Evolutionary conservation across 2,329 filamentous ascomycete species (phyloP).

Genomic region (Stemphylium beticola): DNA sequence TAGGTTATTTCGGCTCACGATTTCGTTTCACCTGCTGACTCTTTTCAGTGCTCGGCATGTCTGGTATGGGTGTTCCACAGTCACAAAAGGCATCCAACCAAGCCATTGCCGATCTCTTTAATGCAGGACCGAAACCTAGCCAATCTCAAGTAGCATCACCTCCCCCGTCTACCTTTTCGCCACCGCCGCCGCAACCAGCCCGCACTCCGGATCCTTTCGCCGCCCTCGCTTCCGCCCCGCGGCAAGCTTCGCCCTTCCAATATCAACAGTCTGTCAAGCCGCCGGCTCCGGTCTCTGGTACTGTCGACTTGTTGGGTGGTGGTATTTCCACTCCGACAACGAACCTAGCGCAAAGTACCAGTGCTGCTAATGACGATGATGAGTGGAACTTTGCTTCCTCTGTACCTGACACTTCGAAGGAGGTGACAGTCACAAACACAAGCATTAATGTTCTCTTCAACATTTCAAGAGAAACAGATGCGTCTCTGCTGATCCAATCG

Average conservation of each 20-base stretch:
- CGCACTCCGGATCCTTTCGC: conserved; percentile 65
- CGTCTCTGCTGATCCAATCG: conserved; percentile 72
- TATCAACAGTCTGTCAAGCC: conserved; percentile 54
- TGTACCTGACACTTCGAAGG: conserved; percentile 73
- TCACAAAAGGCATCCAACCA: conserved; percentile 53
- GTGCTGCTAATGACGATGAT: conserved; percentile 81
- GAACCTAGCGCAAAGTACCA: conserved; percentile 34
- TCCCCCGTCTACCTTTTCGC: conserved; percentile 49
- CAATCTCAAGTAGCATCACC: conserved; percentile 55
- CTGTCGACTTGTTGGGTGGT: conserved; percentile 48
- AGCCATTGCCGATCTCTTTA: conserved; percentile 64
- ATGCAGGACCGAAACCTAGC: conserved; percentile 53
- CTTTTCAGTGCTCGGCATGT: conserved; percentile 39
- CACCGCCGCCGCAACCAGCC: conserved; percentile 42
- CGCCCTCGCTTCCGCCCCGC: conserved; percentile 59
- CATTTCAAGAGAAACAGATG: conserved; percentile 64
- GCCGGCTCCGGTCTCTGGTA: conserved; percentile 37
- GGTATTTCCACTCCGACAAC: conserved; percentile 32
- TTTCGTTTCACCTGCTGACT: conserved; percentile 14
- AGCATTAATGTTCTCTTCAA: conserved; percentile 75
- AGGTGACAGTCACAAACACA: conserved; percentile 71
- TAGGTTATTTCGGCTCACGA: conserved; percentile 9
- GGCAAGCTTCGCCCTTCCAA: conserved; percentile 58
- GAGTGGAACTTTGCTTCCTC: conserved; percentile 95
- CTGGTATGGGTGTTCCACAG: conserved; percentile 41